Conservation (phyloP, 2,329 filamentous ascomycete genomes). For the Clarireedia sp. region DNA sequence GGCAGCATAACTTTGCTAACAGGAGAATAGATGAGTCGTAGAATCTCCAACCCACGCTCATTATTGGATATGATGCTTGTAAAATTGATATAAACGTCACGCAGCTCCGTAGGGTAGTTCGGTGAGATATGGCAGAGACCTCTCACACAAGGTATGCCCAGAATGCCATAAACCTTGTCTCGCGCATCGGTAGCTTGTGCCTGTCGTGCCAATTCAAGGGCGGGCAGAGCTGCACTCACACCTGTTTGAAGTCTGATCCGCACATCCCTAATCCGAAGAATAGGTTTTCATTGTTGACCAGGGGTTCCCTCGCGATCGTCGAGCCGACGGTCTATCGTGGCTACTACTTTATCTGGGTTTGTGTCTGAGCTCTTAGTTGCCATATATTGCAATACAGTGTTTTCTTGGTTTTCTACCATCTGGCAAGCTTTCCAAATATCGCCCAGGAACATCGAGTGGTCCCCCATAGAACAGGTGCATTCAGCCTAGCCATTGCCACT, state of each 20-base stretch:
- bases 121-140: not conserved
- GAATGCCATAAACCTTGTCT: constrained; percentile 8
- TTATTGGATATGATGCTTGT: constrained; percentile 5
- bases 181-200: constrained; percentile 8
- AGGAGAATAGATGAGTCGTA: not conserved
- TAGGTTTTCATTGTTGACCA: constrained; percentile 7
- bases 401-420: constrained; percentile 1
- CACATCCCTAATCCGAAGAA: constrained; percentile 5
- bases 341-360: not conserved
- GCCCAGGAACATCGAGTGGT: not conserved
- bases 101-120: constrained; percentile 1
- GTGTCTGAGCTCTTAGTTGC: not conserved
- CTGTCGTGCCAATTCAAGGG: not conserved
- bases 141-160: constrained; percentile 5
- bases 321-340: constrained; percentile 1
- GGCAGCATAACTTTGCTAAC: not conserved
- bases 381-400: not conserved
- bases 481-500: constrained; percentile 1
- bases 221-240: not conserved
- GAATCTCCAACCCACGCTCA: constrained; percentile 4
- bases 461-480: constrained; percentile 3
- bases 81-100: constrained; percentile 1
- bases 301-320: constrained; percentile 4
- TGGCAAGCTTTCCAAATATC: constrained; percentile 7
- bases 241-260: not conserved